These are phyloP conservation scores for Teunomyces cretensis DNA, from an alignment of 805 yeast genomes.

Conservation along the genomic window DNA sequence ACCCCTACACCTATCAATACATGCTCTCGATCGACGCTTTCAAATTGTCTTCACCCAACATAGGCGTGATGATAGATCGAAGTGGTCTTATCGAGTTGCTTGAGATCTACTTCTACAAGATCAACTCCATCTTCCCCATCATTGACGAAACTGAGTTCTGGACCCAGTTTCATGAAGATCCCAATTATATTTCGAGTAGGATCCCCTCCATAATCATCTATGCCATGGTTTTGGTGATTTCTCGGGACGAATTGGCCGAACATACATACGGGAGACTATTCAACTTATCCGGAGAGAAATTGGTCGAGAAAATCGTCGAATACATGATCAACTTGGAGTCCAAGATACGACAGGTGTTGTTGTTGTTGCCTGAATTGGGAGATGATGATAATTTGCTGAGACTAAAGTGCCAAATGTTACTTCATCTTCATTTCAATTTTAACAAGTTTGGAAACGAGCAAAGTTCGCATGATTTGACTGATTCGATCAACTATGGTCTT, in stretches of 20 bases:
- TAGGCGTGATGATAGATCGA: neutral
- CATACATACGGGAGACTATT: constrained; percentile 24
- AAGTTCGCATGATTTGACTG: constrained; percentile 28
- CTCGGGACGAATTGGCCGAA: constrained; percentile 26
- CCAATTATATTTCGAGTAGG: neutral
- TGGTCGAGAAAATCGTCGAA: constrained; percentile 8
- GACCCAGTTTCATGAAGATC: constrained; percentile 19
- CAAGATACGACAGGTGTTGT: constrained; percentile 34
- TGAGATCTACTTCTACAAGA: constrained; percentile 29
- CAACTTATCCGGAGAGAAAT: neutral
- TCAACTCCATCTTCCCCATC: constrained; percentile 34
- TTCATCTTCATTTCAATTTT: constrained; percentile 25
- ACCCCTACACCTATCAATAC: constrained; percentile 14
- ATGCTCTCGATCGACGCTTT: constrained; percentile 30
- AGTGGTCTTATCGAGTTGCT: constrained; percentile 13
- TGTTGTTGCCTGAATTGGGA: constrained; percentile 29
- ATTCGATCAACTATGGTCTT: constrained; percentile 26
- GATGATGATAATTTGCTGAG: constrained; percentile 28
- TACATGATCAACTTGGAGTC: constrained; percentile 25
- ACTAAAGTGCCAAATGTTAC: constrained; percentile 21
- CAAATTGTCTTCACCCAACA: constrained; percentile 20
- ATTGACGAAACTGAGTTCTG: constrained; percentile 28
- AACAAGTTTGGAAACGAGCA: constrained; percentile 30
- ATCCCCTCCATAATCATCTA: constrained; percentile 23
- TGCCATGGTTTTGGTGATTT: constrained; percentile 26